A percentile compares a stretch with the other conserved stretches of the same genome.
phyloP scores from a whole-genome alignment of 129 eudicot genomes.

The Flaveria bidentis region DNA sequence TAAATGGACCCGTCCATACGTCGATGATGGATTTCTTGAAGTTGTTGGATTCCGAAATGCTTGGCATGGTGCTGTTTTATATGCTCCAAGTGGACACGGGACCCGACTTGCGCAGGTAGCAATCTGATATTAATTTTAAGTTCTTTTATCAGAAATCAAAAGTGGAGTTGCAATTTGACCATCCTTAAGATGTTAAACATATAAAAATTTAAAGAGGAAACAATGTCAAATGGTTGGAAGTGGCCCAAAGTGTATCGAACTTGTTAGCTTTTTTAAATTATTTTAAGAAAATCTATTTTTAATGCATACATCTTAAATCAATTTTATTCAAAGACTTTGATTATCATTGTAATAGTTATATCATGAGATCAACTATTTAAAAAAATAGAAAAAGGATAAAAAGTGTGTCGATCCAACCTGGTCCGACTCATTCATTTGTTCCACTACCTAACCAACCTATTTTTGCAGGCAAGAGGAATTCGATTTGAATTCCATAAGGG shows the following conservation, averaged over 20 bases:
- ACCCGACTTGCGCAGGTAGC: constrained; percentile 96
- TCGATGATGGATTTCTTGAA: constrained; percentile 86
- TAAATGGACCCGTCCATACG: constrained; percentile 66
- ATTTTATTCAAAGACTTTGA: not conserved
- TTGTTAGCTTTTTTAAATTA: too few species aligned
- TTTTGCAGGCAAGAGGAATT: constrained; percentile 48
- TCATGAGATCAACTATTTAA: not conserved
- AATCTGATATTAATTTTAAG: not conserved
- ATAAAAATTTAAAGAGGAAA: not conserved
- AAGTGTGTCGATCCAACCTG: not conserved
- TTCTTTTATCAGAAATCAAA: not conserved
- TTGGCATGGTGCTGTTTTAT: constrained; percentile 93
- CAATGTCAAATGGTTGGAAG: not conserved
- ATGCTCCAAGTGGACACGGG: constrained; percentile 88
- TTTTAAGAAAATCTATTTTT: not conserved
- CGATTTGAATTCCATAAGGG: constrained; percentile 66
- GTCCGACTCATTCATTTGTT: not conserved
- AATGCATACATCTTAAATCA: not conserved
- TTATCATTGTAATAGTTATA: not conserved
- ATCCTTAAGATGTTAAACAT: not conserved
- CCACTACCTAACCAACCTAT: not conserved
- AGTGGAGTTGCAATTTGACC: not conserved
- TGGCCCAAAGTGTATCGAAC: not conserved
- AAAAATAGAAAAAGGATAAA: not conserved
- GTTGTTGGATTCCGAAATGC: constrained; percentile 95